Evolutionary conservation across 306 rosid genomes (phyloP).

Genomic region (Trifolium fragiferum): DNA sequence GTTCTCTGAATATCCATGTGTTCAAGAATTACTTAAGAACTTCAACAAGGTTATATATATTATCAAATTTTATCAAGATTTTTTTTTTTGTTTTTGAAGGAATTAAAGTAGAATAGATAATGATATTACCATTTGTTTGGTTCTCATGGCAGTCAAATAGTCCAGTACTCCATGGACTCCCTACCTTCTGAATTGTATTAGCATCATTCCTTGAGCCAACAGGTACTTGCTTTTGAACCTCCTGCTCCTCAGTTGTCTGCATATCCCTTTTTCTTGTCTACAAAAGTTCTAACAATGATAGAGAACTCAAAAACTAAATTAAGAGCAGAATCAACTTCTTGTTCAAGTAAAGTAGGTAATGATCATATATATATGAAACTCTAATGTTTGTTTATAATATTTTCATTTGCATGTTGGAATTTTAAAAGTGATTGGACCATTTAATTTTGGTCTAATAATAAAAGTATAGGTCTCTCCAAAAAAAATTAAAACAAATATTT

Average conservation of each 20-base stretch:
- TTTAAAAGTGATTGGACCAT: conserved; percentile 7
- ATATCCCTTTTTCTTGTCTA: neutral
- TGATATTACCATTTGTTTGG: conserved; percentile 60
- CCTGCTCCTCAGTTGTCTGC: conserved; percentile 37
- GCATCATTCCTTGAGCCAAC: too few species aligned
- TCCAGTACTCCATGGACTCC: conserved; percentile 67
- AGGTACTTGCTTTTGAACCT: conserved; percentile 38
- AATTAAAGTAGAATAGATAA: neutral
- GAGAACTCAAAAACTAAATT: conserved; percentile 10
- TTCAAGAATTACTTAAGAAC: neutral
- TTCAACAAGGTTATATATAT: neutral
- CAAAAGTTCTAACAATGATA: conserved; percentile 5
- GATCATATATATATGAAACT: neutral
- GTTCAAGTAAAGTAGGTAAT: neutral
- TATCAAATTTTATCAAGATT: neutral
- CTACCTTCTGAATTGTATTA: conserved; percentile 42
- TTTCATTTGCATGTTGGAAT: conserved; percentile 22
- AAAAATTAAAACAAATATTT: too few species aligned
- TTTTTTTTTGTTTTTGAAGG: neutral
- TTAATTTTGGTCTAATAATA: conserved; percentile 7
- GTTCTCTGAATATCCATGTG: neutral
- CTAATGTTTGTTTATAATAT: neutral
- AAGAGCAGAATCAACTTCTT: conserved; percentile 12
- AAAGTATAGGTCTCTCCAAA: neutral
- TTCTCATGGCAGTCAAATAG: conserved; percentile 69